Conservation (phyloP, 1,284 basidiomycete genomes). For the Inonotus obliquus region DNA sequence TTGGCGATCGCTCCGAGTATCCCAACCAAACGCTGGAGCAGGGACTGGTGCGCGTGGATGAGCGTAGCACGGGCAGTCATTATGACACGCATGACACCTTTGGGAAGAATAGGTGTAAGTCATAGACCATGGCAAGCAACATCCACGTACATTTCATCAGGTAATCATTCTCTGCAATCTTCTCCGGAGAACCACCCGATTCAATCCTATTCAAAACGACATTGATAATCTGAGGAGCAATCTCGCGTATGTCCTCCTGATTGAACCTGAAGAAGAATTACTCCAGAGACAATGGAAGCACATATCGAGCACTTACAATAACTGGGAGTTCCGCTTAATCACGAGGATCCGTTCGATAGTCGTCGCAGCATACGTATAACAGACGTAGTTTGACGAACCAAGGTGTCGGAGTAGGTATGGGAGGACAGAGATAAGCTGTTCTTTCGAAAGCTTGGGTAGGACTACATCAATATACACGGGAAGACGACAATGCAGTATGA, state of each 20-base stretch:
- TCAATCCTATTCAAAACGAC: conserved; percentile 83
- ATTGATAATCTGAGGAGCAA: conserved; percentile 73
- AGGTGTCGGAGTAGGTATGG: conserved; percentile 88
- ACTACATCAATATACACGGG: neutral
- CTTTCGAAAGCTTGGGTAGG: conserved; percentile 88
- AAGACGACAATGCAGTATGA: neutral
- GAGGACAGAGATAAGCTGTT: conserved; percentile 88
- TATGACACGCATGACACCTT: conserved; percentile 91
- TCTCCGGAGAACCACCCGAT: conserved; percentile 80
- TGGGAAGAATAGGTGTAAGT: neutral
- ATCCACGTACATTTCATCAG: conserved; percentile 85
- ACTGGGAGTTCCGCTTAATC: conserved; percentile 72
- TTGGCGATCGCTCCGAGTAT: conserved; percentile 88
- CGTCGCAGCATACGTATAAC: conserved; percentile 87
- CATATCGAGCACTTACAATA: conserved; percentile 49
- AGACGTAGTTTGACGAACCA: conserved; percentile 75
- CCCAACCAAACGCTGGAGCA: conserved; percentile 70
- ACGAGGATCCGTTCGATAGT: conserved; percentile 87
- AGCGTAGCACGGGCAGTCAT: conserved; percentile 83
- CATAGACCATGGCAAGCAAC: neutral
- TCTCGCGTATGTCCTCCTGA: conserved; percentile 81
- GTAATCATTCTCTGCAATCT: conserved; percentile 97
- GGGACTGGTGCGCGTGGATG: conserved; percentile 60
- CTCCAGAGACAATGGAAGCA: conserved; percentile 19
- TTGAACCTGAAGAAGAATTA: conserved; percentile 56